A percentile compares a stretch with the other conserved stretches of the same genome.
These are phyloP conservation scores for Wallacemonas sp. DNA, from an alignment of 208 protist genomes.

Conservation along the genomic window DNA sequence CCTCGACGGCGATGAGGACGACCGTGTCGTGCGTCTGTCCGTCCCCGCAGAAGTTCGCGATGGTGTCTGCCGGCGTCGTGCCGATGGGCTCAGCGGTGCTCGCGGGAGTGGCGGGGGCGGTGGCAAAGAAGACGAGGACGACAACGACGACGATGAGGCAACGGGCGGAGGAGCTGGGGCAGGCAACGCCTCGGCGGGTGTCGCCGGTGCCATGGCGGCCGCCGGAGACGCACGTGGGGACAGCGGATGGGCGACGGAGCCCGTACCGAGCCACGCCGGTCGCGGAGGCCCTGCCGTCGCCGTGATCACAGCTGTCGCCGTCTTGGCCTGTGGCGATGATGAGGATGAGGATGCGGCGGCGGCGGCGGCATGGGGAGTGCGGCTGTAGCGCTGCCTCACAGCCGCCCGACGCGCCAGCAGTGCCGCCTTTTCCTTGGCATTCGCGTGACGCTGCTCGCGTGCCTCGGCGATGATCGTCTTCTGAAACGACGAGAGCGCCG, in stretches of 20 bases:
- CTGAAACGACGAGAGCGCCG: constrained; percentile 12
- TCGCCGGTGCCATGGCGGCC: background rate
- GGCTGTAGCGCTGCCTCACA: background rate
- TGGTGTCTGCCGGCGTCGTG: too few relatives aligned
- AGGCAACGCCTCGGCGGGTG: background rate
- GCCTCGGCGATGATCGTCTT: constrained; percentile 9
- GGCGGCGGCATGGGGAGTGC: background rate
- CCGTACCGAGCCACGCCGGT: constrained; percentile 7
- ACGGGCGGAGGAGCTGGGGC: background rate
- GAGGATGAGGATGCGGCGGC: background rate
- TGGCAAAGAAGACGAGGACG: background rate
- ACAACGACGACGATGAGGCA: background rate
- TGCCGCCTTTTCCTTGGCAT: background rate
- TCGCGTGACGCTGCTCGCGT: background rate
- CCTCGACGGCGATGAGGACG: too few relatives aligned
- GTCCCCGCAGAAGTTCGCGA: too few relatives aligned
- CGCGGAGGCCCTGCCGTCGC: background rate
- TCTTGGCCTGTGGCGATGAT: too few relatives aligned
- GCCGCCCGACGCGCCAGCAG: background rate
- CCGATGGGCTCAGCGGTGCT: too few relatives aligned
- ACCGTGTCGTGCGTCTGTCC: too few relatives aligned
- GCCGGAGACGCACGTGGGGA: background rate
- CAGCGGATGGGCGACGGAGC: background rate
- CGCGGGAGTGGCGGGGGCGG: background rate
- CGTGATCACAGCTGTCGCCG: too few relatives aligned